Base-by-base conservation (phyloP, 768 basidiomycete species). In the Xerocomellus chrysenteron region DNA sequence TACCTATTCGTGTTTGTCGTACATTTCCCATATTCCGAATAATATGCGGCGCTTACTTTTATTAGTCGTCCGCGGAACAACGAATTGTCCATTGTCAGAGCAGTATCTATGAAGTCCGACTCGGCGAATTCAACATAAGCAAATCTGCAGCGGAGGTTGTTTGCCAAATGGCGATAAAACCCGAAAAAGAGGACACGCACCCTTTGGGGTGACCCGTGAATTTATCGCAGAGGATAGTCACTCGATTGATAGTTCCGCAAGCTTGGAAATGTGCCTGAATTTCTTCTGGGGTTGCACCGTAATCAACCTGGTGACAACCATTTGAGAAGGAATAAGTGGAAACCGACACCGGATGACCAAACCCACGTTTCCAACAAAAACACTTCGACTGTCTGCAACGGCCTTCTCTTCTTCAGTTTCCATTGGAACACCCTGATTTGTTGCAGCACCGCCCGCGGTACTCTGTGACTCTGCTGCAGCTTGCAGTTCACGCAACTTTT, bases 171-270 rank as follows among this genome's bases (percentile, higher is more conserved):
- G 47, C 57, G 47, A 35, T 40, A 16, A 57, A 52, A n/a, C 28
- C 28, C 32, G 5, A 46, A 28, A 76, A 54, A 55, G 26, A 48
- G 49, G 47, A 19, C 58, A 58, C 67, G 33, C 61, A 94, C 94
- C 97, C 97, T 84, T 98, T 98, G 46, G 97, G 96, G 76, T 98
- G 95, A 47, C 97, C 97, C 24, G 96, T 98, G 74, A 96, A 98
- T 77, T 98, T 98, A 82, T 99, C 97, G 74, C 96, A 98, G 30
- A 99, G 86, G 68, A 99, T 99, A 1, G 97, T 99, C 42, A 99
- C 94, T 65, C 97, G 86, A 76, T 99, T 99, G 74, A 99, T 99
- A 16, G 91, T 93, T 7, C 97, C 97, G 68, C 95, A 98, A 16
- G 95, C 88, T 71, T 94, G 91, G 77, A 99, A 99, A 73, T 98